Base-by-base conservation (phyloP, 1,139 yeast species). In the Sugiyamaella novakii region DNA sequence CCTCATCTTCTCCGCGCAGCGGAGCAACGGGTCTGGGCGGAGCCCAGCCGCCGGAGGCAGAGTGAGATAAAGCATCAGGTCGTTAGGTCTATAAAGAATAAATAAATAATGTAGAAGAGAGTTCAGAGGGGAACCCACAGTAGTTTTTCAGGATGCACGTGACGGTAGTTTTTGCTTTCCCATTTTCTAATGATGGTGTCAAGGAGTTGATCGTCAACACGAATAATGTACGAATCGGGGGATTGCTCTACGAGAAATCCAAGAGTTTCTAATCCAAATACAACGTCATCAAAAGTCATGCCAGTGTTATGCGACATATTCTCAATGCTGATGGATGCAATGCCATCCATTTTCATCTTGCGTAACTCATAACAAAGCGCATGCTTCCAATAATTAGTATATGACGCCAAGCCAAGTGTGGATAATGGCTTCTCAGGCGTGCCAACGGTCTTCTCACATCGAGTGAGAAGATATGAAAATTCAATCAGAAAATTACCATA, bases 381-480 rank as follows among this genome's bases (percentile, higher is more conserved):
- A 1, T 81, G 69, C 58, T 79, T 83, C 98, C 98, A 92, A 65
- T 86, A 92, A 59, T 83, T 86, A 56, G 95, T 73, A 66, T 92
- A 92, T 56, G 96, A 86, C 27, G 87, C 69, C 43, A 89, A 71
- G 0, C 98, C 98, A 49, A 91, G 71, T 58, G 86, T 94, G 59
- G 95, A 84, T 47, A 92, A 73, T 0, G 98, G 98, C 62, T 91
- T 91, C 60, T 92, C 98, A 0, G 98, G 98, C 0, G 97, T 87
- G 0, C 98, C 98, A 50, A 78, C 78, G 54, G 83, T 83, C 58
- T 80, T 81, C 63, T 92, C 97, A 50, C 79, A 74, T 49, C 86
- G 73, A 1, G 91, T 79, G 41, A 92, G 68, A 27, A 91, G 70
- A 64, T 92, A 92, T 47, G 96, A 87, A 66, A 92, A 89, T 56